Conservation (phyloP, 805 yeast species). For the Yamadazyma laniorum region DNA sequence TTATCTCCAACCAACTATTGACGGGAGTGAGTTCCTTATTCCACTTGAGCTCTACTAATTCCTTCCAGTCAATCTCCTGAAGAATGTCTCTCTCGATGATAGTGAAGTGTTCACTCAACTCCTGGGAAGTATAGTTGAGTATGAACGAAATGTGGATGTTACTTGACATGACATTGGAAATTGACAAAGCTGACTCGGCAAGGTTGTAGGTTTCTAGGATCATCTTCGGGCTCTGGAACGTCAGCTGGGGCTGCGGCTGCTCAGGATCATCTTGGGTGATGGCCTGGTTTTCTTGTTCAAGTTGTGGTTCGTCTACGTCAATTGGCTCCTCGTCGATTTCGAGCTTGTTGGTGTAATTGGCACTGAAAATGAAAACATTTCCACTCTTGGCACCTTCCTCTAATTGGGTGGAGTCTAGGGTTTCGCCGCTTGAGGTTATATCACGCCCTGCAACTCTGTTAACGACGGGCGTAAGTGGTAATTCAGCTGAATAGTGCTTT, state of each 20-base stretch:
- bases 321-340: background rate
- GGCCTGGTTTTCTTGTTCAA: background rate
- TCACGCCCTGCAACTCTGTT: background rate
- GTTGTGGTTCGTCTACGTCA: conserved; percentile 1
- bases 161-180: conserved; percentile 41
- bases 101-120: conserved; percentile 79
- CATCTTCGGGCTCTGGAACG: conserved; percentile 24
- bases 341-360: conserved; percentile 9
- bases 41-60: conserved; percentile 76
- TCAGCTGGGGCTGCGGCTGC: conserved; percentile 1
- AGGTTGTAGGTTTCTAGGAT: conserved; percentile 36
- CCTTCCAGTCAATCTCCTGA: conserved; percentile 89
- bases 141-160: conserved; percentile 79
- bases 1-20: conserved; percentile 79
- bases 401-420: background rate
- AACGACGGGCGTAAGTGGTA: conserved; percentile 33
- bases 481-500: conserved; percentile 19
- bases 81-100: conserved; percentile 81
- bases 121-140: conserved; percentile 63
- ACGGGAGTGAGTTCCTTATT: conserved; percentile 62
- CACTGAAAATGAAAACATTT: conserved; percentile 16
- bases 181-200: conserved; percentile 28
- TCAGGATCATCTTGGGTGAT: too few relatives aligned
- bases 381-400: conserved; percentile 9
- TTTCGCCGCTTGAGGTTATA: background rate